Evolutionary conservation across 106 monocot genomes (phyloP).

Genomic region (Dendrobium chrysotoxum): DNA sequence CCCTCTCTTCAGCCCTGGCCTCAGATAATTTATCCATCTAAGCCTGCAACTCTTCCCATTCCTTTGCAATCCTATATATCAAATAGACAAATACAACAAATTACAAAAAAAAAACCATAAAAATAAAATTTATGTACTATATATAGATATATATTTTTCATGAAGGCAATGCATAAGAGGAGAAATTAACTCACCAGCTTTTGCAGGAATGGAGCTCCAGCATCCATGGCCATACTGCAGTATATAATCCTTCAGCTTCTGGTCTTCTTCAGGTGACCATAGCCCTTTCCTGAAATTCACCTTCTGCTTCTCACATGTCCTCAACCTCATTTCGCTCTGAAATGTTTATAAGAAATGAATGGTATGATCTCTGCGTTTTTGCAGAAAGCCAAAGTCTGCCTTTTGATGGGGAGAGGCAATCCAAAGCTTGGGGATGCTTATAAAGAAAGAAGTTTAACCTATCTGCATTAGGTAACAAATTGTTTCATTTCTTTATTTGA

Average conservation of each 20-base stretch:
- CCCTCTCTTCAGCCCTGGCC: conserved; percentile 46
- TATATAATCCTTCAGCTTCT: conserved; percentile 18
- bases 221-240: conserved; percentile 23
- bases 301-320: conserved; percentile 13
- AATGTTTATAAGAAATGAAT: neutral
- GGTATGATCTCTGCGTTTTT: neutral
- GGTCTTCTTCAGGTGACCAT: conserved; percentile 31
- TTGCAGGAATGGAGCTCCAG: conserved; percentile 28
- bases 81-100: neutral
- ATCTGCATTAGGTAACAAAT: neutral
- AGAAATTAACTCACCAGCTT: conserved; percentile 15
- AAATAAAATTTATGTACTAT: neutral
- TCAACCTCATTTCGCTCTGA: conserved; percentile 6
- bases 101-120: neutral
- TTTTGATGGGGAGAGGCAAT: neutral
- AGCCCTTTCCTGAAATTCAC: conserved; percentile 18
- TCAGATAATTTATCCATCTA: conserved; percentile 50
- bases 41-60: conserved; percentile 48
- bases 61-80: conserved; percentile 23
- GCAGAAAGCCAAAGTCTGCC: neutral
- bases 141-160: neutral
- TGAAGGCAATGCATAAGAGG: neutral
- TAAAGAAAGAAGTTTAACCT: neutral
- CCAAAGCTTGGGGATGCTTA: neutral
- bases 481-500: neutral